phyloP scores from a whole-genome alignment of 2,329 filamentous ascomycete species.

The Zymoseptoria ardabiliae region DNA sequence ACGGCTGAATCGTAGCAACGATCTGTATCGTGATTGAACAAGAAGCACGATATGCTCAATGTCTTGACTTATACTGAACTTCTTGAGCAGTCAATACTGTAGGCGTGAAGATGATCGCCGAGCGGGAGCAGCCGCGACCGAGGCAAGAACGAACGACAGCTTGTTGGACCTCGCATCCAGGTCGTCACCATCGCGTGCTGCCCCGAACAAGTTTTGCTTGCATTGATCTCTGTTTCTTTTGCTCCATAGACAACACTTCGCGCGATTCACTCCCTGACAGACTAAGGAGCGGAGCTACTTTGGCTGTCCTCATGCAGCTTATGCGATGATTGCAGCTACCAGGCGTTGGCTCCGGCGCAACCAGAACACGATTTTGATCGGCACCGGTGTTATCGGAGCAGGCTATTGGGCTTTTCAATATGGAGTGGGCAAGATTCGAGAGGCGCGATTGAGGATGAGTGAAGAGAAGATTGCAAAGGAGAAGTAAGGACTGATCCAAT shows the following conservation, averaged over 20 bases:
- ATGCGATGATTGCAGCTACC: constrained; percentile 59
- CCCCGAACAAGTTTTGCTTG: background rate
- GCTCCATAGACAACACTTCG: background rate
- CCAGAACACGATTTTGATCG: constrained; percentile 80
- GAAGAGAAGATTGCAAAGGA: constrained; percentile 93
- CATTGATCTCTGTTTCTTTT: background rate
- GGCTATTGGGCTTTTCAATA: constrained; percentile 92
- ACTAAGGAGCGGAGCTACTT: background rate
- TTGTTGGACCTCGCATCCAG: background rate
- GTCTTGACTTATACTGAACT: too few relatives aligned
- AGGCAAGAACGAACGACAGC: background rate
- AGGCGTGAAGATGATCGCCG: background rate
- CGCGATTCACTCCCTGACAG: too few relatives aligned
- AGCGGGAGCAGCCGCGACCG: background rate
- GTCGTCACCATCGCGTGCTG: background rate
- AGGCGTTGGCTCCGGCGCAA: constrained; percentile 91
- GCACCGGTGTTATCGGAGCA: constrained; percentile 76
- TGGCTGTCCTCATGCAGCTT: background rate
- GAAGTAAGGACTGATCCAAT: constrained; percentile 57
- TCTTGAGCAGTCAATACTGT: background rate
- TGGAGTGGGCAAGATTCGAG: constrained; percentile 81
- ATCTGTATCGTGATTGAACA: too few relatives aligned
- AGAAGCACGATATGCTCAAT: too few relatives aligned
- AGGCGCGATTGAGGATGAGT: constrained; percentile 92
- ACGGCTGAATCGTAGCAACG: too few relatives aligned